Base-by-base conservation (phyloP, 2,329 filamentous ascomycete species). In the Nemania bipapillata region DNA sequence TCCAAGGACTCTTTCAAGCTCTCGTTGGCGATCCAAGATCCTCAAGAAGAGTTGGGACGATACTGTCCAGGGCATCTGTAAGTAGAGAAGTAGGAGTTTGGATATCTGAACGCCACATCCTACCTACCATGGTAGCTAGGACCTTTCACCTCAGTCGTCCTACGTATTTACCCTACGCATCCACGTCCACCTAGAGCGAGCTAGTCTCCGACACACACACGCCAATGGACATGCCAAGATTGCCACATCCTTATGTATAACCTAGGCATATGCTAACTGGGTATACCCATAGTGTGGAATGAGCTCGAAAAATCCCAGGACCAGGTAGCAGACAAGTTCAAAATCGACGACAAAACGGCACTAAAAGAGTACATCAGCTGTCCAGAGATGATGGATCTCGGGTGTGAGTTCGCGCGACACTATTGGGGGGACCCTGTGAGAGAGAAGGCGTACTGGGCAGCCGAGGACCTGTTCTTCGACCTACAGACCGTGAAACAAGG, bases 381-480 rank as follows among this genome's bases (percentile, higher is more conserved):
- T 30, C 63, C 55, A 40, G 72, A 74, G 58, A 73, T 77, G 63
- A 74, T 76, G 55, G 72, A 75, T 5, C 63, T 77, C 4, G 75
- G 75, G 2, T 59, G 60, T 37, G 74, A 76, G 42, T 76, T 77
- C 58, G 73, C 70, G 45, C 71, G 66, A 1, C 50, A 62, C 32
- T 74, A 75, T 66, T 62, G 70, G 55, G 54, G 30, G 30, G 58
- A 61, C 12, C 57, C 53, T 4, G 68, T 30, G 37, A 53, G 11
- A 28, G 70, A 75, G 63, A 71, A 72, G 67, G 55, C 72, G 17
- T 64, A 70, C 52, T 76, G 73, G 72, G 68, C 63, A 9, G 75
- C 75, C 22, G 71, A 75, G 66, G 74, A 75, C 58, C 66, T 77
- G 28, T 77, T 76, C 71, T 77, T 74, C 67, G 72, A 75, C 47